Evolutionary conservation across 345 rosid genomes (phyloP), one percentile per base, ranked within the genome.

Genomic region (Murraya koenigii): DNA sequence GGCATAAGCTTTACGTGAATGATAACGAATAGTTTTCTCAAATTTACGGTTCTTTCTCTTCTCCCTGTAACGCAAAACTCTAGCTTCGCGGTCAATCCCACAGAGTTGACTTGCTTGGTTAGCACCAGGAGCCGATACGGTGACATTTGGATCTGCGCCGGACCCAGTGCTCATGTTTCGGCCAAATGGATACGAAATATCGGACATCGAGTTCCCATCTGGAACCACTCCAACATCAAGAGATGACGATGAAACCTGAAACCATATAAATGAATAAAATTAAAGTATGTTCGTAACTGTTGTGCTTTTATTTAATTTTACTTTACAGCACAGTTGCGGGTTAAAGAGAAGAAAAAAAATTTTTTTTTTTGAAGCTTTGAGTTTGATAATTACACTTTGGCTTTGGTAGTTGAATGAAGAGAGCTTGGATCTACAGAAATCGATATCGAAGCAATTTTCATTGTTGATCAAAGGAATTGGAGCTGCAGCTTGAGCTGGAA

Each of bases 11-110:
- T 95, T 92, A 19, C 99, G 84, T 0, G 99, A 95, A 8, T 97
- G 98, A 83, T 95, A 95, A 44, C 99, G 90, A 20, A 95, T 93
- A 19, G 99, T 95, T 84, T 95, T 95, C 93, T 93, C 98, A 80
- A 95, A 95, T 71, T 93, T 95, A 35, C 99, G 79, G 85, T 90
- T 95, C 94, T 95, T 95, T 63, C 97, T 83, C 90, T 93, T 95
- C 91, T 95, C 99, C 78, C 97, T 87, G 91, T 93, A 95, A 91
- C 99, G 85, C 76, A 90, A 60, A 61, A 95, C 99, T 80, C 97
- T 87, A 5, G 99, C 99, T 71, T 96, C 97, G 28, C 99, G 87
- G 76, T 96, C 94, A 70, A 82, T 73, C 8, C 88, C 92, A n/a
- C 87, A 76, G 9, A 86, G 74, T 71, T 83, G 91, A 30, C 82